Base-by-base conservation (phyloP, 1,284 basidiomycete genomes). In the Heliocybe sulcata region DNA sequence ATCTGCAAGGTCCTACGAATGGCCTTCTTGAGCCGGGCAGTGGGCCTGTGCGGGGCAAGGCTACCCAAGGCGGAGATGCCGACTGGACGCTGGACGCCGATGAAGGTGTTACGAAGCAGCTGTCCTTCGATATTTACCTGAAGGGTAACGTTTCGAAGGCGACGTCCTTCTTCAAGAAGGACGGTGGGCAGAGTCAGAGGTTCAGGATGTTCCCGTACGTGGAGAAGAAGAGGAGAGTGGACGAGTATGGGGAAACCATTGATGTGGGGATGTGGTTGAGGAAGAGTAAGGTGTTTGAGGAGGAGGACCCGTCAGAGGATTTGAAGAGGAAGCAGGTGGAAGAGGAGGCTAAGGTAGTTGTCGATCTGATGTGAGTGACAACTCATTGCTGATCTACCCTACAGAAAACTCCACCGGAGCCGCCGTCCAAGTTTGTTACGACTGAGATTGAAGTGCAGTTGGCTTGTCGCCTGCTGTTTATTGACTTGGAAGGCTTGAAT, bases 121-220 rank as follows among this genome's bases (percentile, higher is more conserved):
- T 95, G 57, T 94, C 91, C 1, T 98, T 90, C 64, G 96, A 99
- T 69, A 97, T 99, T 62, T 99, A 94, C 69, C 78, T 99, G 59
- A 97, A 96, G 67, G 97, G 95, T 4, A 91, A 95, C 64, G 86
- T 94, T 35, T 87, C 87, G 49, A 88, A 89, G 59, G 77, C 85
- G 22, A 88, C 83, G 0, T 85, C 85, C 1, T 95, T 94, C 70
- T 93, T 94, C 76, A 92, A 92, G 70, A 85, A 74, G 60, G 76
- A 80, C 33, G 84, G 77, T 54, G 78, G 74, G 27, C 85, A 84
- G 62, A 77, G 77, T 38, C 89, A 85, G 64, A 81, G 96, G 45
- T 98, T 91, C 69, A 81, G 97, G 60, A 98, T 98, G 91, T 99
- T 98, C 72, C 97, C 97, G 0, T 94, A 94, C 63, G 84, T 97